phyloP scores from a whole-genome alignment of 148 eudicot species.

The Chenopodium quinoa region DNA sequence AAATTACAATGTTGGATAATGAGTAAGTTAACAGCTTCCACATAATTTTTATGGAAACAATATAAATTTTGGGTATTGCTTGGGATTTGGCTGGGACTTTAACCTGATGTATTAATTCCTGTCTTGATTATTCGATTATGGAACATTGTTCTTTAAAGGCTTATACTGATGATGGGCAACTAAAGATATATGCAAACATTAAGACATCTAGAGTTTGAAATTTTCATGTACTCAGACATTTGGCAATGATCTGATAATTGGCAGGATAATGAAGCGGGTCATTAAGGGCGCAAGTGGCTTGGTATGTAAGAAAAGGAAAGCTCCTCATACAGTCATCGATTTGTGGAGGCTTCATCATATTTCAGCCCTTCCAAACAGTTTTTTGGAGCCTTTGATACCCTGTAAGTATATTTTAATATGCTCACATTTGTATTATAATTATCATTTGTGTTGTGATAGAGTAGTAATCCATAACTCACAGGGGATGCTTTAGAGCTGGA shows the following conservation, averaged over 20 bases:
- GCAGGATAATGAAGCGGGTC: constrained; percentile 50
- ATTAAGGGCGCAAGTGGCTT: constrained; percentile 56
- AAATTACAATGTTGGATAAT: constrained; percentile 40
- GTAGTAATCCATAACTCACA: constrained; percentile 18
- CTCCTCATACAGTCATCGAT: constrained; percentile 41
- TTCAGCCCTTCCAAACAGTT: constrained; percentile 38
- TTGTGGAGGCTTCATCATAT: constrained; percentile 46
- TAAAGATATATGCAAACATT: background rate
- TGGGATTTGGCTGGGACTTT: background rate
- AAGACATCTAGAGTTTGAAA: background rate
- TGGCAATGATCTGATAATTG: constrained; percentile 3
- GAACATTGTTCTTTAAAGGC: background rate
- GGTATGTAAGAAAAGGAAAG: constrained; percentile 52
- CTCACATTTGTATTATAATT: background rate
- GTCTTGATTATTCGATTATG: background rate
- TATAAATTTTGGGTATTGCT: background rate
- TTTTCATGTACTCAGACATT: background rate
- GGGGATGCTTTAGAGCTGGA: constrained; percentile 37
- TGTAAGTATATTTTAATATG: constrained; percentile 39
- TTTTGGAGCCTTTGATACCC: constrained; percentile 60
- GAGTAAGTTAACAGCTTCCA: constrained; percentile 40
- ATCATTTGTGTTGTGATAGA: background rate
- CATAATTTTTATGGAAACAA: background rate
- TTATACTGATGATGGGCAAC: background rate
- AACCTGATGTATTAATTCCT: background rate